phyloP scores from a whole-genome alignment of 1,139 yeast species.

The Blastobotrys serpentis region DNA sequence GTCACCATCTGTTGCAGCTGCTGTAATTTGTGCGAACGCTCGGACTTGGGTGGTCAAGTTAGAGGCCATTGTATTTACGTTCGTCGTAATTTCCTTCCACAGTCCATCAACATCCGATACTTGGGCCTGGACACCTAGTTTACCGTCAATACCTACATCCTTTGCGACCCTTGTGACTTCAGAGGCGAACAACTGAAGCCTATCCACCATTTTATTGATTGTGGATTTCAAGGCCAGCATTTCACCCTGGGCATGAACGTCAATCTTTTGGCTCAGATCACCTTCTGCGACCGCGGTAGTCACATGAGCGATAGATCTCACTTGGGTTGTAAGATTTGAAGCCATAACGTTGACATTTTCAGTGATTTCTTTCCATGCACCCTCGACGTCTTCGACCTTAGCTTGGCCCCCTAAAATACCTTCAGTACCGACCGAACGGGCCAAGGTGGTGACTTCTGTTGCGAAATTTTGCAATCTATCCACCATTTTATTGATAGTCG shows the following conservation, averaged over 20 bases:
- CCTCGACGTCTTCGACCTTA: conserved; percentile 87
- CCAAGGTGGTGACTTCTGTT: conserved; percentile 81
- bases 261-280: conserved; percentile 82
- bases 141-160: conserved; percentile 92
- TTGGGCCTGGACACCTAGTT: conserved; percentile 87
- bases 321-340: conserved; percentile 82
- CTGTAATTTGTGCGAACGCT: conserved; percentile 90
- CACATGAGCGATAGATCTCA: conserved; percentile 84
- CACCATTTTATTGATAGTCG: conserved; percentile 82
- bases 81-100: conserved; percentile 92
- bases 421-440: conserved; percentile 85
- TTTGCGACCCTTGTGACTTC: conserved; percentile 89
- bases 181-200: conserved; percentile 80
- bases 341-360: conserved; percentile 92
- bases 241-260: conserved; percentile 88
- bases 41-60: conserved; percentile 88
- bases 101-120: conserved; percentile 87
- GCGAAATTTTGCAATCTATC: conserved; percentile 86
- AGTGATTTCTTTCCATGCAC: conserved; percentile 90
- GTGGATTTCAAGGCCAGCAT: conserved; percentile 71
- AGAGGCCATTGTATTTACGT: conserved; percentile 90
- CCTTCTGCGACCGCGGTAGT: conserved; percentile 94
- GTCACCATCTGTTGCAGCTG: conserved; percentile 93
- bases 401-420: conserved; percentile 93
- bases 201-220: conserved; percentile 88